Conservation (phyloP, 1,284 basidiomycete genomes). For the Malassezia slooffiae region DNA sequence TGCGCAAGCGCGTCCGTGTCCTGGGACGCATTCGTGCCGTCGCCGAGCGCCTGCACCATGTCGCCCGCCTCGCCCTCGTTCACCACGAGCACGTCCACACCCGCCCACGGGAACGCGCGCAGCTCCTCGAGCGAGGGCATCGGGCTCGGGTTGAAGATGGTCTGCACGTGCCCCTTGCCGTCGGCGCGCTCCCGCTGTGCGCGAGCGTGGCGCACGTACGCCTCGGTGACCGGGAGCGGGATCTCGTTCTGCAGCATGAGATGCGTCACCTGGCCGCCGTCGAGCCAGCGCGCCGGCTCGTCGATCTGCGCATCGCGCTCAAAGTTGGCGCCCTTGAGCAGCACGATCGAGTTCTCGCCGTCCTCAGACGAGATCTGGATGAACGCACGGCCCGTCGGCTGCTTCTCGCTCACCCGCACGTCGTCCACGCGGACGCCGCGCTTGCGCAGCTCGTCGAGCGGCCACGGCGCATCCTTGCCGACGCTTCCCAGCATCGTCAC, state of each 20-base stretch:
- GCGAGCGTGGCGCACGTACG: conserved; percentile 43
- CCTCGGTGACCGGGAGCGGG: conserved; percentile 49
- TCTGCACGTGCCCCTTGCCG: conserved; percentile 10
- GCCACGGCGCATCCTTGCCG: conserved; percentile 40
- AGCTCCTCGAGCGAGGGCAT: conserved; percentile 50
- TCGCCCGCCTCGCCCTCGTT: conserved; percentile 52
- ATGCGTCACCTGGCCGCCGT: conserved; percentile 42
- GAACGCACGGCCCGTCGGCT: conserved; percentile 39
- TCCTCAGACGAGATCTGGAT: conserved; percentile 39
- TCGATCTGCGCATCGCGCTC: conserved; percentile 13
- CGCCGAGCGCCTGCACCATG: conserved; percentile 30
- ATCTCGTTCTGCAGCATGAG: conserved; percentile 56
- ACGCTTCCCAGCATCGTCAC: conserved; percentile 31
- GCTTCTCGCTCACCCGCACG: conserved; percentile 21
- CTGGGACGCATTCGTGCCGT: conserved; percentile 1
- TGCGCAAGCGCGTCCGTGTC: conserved; percentile 14
- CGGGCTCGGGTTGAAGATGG: conserved; percentile 54
- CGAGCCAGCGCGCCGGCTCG: conserved; percentile 6
- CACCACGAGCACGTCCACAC: conserved; percentile 51
- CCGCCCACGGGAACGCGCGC: conserved; percentile 49
- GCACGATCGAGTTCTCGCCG: conserved; percentile 44
- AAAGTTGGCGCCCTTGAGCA: conserved; percentile 41
- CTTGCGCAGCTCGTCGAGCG: conserved; percentile 29
- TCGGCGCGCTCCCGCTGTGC: background rate
- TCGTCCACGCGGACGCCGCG: conserved; percentile 22